Base-by-base conservation (phyloP, 2,329 filamentous ascomycete genomes). In the Tolypocladium nubicola region DNA sequence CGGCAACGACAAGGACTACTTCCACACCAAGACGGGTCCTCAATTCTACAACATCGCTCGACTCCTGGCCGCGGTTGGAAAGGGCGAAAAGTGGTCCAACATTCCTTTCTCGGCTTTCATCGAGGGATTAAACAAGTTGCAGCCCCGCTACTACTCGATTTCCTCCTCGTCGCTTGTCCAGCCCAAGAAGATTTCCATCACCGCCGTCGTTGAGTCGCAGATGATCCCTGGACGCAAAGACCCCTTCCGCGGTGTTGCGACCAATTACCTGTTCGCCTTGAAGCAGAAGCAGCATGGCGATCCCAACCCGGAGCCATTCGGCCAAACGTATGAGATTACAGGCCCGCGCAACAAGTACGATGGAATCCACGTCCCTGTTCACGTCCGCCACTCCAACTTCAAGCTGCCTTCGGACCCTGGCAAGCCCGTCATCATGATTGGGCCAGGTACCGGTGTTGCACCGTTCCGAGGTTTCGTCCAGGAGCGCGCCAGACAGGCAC, bases 121-220 rank as follows among this genome's bases (percentile, higher is more conserved):
- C 63, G 94, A 99, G 79, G 89, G 90, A 63, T 75, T 99, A 60
- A 89, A 86, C 75, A 97, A 97, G 79, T 85, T 99, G 58, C 94
- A 99, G 73, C 93, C 94, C 43, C 90, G 94, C 54, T 99, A 97
- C 80, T 99, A 99, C 79, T 99, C 95, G 54, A 99, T 99, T 72
- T 99, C 94, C 2, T 99, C 95, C 1, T 97, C 94, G 1, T 97
- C 94, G 8, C 73, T 91, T 10, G 92, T 96, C 19, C 92, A 99
- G 70, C 92, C 94, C 70, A 87, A 96, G 75, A 93, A 91, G 77
- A 91, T 99, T 63, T 90, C 94, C 60, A 88, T 99, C 67, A 99
- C 94, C 19, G 93, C 93, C 58, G 88, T 97, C 45, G 93, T 99
- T 59, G 94, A 97, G 72, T 90, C 87, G 14, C 82, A 91, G 64